Evolutionary conservation across 306 rosid species (phyloP).

Genomic region (Herpetospermum pedunculosum): DNA sequence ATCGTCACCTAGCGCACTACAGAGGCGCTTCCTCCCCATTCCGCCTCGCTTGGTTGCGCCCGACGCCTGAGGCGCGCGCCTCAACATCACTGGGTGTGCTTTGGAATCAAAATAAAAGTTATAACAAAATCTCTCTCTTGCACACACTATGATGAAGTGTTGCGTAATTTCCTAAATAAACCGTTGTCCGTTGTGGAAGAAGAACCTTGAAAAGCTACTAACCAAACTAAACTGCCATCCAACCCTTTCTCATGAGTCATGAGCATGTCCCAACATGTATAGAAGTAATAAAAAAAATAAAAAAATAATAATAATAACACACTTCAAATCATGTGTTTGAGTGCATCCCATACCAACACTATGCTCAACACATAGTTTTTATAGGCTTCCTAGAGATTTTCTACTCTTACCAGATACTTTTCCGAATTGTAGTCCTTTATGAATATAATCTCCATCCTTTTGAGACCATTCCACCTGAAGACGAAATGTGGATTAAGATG

Average conservation of each 20-base stretch:
- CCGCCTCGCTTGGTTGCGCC: no score
- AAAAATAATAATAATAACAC: background rate
- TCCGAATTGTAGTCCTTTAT: constrained; percentile 74
- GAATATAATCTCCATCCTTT: constrained; percentile 67
- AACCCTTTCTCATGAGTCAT: background rate
- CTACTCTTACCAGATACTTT: constrained; percentile 57
- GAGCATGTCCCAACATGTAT: background rate
- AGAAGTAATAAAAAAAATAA: background rate
- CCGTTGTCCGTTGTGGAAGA: background rate
- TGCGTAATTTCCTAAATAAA: background rate
- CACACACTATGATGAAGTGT: no score
- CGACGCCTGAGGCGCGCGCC: no score
- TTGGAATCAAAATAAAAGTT: no score
- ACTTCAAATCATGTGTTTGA: background rate
- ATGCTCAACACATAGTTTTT: background rate
- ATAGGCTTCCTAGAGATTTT: background rate
- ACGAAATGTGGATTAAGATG: constrained; percentile 13
- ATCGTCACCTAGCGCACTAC: no score
- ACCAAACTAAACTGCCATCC: background rate
- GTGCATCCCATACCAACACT: background rate
- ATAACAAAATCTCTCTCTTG: no score
- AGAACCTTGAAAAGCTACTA: background rate
- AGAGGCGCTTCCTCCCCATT: no score
- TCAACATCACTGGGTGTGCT: no score
- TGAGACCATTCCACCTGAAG: constrained; percentile 77